These are phyloP conservation scores for Asterochloris erici DNA, from an alignment of 139 green algal species.

Conservation along the genomic window DNA sequence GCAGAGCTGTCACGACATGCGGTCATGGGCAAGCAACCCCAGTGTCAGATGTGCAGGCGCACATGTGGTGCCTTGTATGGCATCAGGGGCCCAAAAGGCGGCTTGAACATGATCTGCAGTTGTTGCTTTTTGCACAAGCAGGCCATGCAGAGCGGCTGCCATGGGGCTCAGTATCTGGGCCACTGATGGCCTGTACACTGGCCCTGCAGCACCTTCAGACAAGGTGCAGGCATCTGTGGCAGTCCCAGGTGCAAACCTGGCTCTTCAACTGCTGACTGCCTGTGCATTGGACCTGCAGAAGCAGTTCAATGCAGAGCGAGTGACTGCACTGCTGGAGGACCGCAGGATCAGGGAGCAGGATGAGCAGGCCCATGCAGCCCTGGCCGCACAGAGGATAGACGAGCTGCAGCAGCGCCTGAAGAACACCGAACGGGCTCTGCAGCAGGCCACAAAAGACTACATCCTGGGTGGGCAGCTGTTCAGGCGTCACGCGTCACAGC, in stretches of 20 bases:
- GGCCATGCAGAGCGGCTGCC: neutral
- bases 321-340: slow-evolving; percentile 74
- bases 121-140: neutral
- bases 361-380: slow-evolving; percentile 46
- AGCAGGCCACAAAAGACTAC: slow-evolving; percentile 70
- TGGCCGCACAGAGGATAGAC: slow-evolving; percentile 33
- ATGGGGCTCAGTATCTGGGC: too few species aligned
- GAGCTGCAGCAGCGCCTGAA: slow-evolving; percentile 45
- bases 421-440: slow-evolving; percentile 66
- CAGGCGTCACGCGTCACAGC: neutral
- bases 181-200: too few species aligned
- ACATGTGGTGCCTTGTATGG: too few species aligned
- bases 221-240: too few species aligned
- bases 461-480: slow-evolving; percentile 50
- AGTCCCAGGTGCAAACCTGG: neutral
- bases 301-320: slow-evolving; percentile 68
- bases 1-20: neutral
- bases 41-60: too few species aligned
- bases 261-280: neutral
- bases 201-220: too few species aligned
- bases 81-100: neutral
- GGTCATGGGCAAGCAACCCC: neutral
- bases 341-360: slow-evolving; percentile 69
- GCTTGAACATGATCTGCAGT: neutral
- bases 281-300: slow-evolving; percentile 38